A percentile compares a stretch with the other conserved stretches of the same genome.
Conservation (phyloP, 2,329 filamentous ascomycete genomes). For the Botrytis fabae region DNA sequence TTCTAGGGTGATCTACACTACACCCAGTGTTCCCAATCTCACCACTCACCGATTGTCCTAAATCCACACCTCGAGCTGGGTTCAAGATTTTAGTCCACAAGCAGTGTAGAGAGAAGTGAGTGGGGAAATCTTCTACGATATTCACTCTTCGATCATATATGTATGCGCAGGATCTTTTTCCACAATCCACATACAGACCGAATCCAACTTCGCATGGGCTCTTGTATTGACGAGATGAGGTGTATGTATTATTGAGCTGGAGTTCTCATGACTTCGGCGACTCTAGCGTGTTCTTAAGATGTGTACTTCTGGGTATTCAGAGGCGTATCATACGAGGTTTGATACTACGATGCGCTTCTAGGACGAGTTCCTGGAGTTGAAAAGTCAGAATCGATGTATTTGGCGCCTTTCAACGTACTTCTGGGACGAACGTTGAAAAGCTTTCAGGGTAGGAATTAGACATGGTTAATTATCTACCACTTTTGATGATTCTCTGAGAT, state of each 20-base stretch:
- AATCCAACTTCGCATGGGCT: neutral
- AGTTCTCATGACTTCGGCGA: neutral
- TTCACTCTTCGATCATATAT: neutral
- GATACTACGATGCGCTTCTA: neutral
- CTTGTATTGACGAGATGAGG: neutral
- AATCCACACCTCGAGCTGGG: rapidly evolving
- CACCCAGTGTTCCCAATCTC: no score
- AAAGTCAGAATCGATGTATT: neutral
- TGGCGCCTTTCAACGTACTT: no score
- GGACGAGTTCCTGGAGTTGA: neutral
- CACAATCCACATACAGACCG: neutral
- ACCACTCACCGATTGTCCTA: neutral
- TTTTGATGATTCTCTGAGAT: neutral
- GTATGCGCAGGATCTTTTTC: no score
- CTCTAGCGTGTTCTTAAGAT: neutral
- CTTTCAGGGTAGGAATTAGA: neutral
- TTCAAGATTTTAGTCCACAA: neutral
- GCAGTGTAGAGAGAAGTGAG: neutral
- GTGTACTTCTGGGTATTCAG: neutral
- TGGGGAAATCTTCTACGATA: neutral
- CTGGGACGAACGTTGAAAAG: neutral
- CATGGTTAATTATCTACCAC: no score
- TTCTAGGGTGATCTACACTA: neutral
- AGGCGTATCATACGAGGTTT: neutral
- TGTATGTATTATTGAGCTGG: neutral